Base-by-base conservation (phyloP, 2,329 filamentous ascomycete species). In the Pyrenophora tritici-repentis region DNA sequence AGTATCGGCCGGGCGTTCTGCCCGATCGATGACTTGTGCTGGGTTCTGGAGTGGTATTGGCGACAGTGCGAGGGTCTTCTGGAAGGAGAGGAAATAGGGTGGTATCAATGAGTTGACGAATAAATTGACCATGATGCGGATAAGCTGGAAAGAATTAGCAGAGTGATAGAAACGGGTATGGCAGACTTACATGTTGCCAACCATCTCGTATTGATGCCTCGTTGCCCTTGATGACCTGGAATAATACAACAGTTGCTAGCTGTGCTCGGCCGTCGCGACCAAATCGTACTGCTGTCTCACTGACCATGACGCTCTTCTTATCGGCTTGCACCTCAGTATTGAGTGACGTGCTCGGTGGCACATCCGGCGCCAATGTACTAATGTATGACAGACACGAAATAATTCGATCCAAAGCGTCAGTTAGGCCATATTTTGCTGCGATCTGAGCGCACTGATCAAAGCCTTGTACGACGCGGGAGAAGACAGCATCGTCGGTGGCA, bases 371-470 rank as follows among this genome's bases (percentile, higher is more conserved):
- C 50, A 99, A 78, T 1, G 91, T 95, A 62, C 90, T 95, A 77
- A 99, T 97, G 59, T 88, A 88, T 66, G 91, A 89, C 42, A 99
- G 81, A 53, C 90, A 94, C 70, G 89, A 91, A 41, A 99, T 85
- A 56, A 99, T 96, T 55, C 93, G 90, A 69, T 99, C 95, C 24
- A 99, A 81, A 29, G 90, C 92, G 61, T 96, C 92, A 1, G 83
- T 89, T 63, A 96, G 81, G 10, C 83, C 84, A 73, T 97, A 93
- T 66, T 86, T 89, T 6, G 90, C 86, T 5, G 94, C 93, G 60
- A 99, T 96, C 53, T 90, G 88, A 14, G 94, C 92, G 71, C 93
- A 97, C 73, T 99, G 93, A 64, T 96, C 91, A 67, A 99, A 99
- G 1, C 94, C 94, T 40, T 90, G 90, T 22, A 97, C 91, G 14